Percentiles rank a stretch among this genome's conserved stretches.
These are phyloP conservation scores for Senecio squalidus DNA, from an alignment of 140 eudicot genomes.

Conservation along the genomic window DNA sequence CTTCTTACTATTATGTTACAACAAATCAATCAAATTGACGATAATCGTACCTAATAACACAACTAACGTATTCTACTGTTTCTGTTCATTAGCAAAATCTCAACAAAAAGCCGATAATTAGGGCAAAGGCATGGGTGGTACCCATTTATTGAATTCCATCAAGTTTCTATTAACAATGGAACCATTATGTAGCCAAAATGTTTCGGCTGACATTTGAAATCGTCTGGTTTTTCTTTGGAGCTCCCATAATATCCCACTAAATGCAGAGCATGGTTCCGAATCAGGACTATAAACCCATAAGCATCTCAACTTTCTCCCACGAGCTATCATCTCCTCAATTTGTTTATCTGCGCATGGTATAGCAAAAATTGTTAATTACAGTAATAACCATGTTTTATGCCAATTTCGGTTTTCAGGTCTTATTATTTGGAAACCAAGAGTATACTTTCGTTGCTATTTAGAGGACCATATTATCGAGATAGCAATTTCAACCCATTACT, in stretches of 20 bases:
- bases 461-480: background rate
- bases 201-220: constrained; percentile 86
- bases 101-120: constrained; percentile 19
- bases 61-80: constrained; percentile 9
- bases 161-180: constrained; percentile 67
- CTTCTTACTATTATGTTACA: constrained; percentile 1
- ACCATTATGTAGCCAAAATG: constrained; percentile 95
- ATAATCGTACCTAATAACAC: background rate
- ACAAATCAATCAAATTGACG: constrained; percentile 10
- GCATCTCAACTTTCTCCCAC: constrained; percentile 76
- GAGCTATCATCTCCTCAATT: constrained; percentile 78
- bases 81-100: constrained; percentile 1
- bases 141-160: constrained; percentile 71
- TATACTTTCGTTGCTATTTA: background rate
- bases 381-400: background rate
- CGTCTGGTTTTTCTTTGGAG: constrained; percentile 84
- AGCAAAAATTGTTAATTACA: background rate
- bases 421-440: background rate
- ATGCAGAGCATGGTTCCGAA: constrained; percentile 76
- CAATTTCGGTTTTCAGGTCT: background rate
- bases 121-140: constrained; percentile 89
- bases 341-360: constrained; percentile 45
- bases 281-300: constrained; percentile 79
- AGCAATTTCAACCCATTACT: too few relatives aligned
- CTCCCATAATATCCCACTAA: constrained; percentile 81